Conservation (phyloP, 345 rosid species). For the Citrus sp. region DNA sequence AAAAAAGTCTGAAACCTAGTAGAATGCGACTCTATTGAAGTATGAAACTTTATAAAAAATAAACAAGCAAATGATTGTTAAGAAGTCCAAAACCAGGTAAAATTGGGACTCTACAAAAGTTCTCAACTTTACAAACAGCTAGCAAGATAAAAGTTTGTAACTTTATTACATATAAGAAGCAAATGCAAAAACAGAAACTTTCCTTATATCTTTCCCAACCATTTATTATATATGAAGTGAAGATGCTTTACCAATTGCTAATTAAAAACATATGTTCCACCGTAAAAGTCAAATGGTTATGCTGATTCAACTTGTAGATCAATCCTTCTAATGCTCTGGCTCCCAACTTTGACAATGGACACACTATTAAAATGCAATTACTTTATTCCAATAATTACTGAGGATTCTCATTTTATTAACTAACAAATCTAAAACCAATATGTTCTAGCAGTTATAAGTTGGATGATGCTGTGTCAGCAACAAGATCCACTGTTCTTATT, state of each 20-base stretch:
- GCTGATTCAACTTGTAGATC: not conserved
- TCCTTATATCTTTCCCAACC: not conserved
- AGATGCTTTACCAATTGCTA: not conserved
- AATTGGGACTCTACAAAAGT: not conserved
- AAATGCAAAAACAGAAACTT: not conserved
- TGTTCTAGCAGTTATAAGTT: not conserved
- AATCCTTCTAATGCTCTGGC: not conserved
- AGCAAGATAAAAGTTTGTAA: not conserved
- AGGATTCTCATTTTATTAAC: not conserved
- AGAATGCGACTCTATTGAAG: not conserved
- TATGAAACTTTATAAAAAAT: not conserved
- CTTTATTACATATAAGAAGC: not conserved
- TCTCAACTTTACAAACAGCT: too few species aligned
- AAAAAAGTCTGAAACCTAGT: not conserved
- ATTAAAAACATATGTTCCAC: not conserved
- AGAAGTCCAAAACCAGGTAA: not conserved
- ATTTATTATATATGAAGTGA: not conserved
- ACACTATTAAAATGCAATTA: too few species aligned
- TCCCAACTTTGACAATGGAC: not conserved
- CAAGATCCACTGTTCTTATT: not conserved
- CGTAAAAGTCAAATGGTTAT: not conserved
- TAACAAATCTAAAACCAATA: not conserved
- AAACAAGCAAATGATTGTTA: not conserved
- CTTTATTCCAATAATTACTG: not conserved
- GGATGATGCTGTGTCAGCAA: not conserved